Base-by-base conservation (phyloP, 1,139 yeast species). In the Yamadazyma siamensis region DNA sequence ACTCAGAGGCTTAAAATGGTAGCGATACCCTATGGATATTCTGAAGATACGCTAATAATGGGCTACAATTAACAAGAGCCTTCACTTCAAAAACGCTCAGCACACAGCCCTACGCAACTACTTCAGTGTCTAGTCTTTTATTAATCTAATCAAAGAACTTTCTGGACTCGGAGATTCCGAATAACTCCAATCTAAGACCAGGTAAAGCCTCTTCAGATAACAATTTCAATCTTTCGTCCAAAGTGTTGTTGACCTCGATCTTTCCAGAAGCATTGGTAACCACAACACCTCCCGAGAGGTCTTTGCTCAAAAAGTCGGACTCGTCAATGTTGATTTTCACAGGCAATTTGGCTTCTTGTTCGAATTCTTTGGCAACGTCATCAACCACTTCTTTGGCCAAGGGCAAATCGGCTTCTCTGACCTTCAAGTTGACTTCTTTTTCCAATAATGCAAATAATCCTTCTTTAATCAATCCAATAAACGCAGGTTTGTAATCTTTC, bases 151-250 rank as follows among this genome's bases (percentile, higher is more conserved):
- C 94, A 54, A 87, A 86, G 75, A 87, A 89, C 69, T 86, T 86
- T 74, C 97, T 85, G 33, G 91, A 61, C 36, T 75, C 63, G 17
- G 96, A 83, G 36, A 86, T 80, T 33, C 98, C 98, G 59, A 88
- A 91, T 54, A 91, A 67, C 50, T 88, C 95, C 43, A 83, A 69
- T 65, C 97, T 81, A 46, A 94, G 81, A 33, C 89, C 94, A 31
- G 99, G 99, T 47, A 94, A 75, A 6, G 96, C 85, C 51, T 80
- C 86, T 56, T 84, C 84, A 28, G 85, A 75, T 52, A 91, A 72
- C 42, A 94, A 67, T 51, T 79, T 75, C 54, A 91, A 76, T 64
- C 99, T 85, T 68, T 89, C 96, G 52, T 87, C 96, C 52, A 94
- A 75, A 23, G 98, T 89, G 67, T 91, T 91, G 63, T 86, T 72